Conservation (phyloP, 176 grass and related monocot genomes). For the Oryza punctata region DNA sequence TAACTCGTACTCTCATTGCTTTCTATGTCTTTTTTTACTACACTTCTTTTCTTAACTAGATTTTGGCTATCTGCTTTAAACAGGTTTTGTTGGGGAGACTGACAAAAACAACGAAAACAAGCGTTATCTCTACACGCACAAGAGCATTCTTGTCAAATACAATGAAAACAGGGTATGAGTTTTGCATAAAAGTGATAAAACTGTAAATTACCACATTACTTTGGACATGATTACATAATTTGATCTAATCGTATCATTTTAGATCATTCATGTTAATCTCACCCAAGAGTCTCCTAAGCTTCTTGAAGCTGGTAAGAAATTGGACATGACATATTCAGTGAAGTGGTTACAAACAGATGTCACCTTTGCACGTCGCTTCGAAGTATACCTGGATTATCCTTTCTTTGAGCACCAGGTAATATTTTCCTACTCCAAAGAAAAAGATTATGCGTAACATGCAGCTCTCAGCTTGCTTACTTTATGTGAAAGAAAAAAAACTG, state of each 20-base stretch:
- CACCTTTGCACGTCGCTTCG: constrained; percentile 83
- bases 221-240: constrained; percentile 25
- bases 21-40: not conserved
- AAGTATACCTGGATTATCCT: constrained; percentile 98
- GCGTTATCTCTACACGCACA: constrained; percentile 90
- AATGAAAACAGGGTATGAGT: constrained; percentile 73
- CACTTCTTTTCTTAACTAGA: constrained; percentile 18
- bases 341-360: constrained; percentile 85
- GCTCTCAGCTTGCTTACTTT: not conserved
- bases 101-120: constrained; percentile 93
- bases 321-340: constrained; percentile 91
- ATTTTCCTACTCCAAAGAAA: not conserved
- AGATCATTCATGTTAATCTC: constrained; percentile 99
- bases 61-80: constrained; percentile 22
- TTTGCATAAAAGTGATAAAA: not conserved
- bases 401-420: constrained; percentile 99
- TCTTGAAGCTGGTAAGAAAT: constrained; percentile 71
- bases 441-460: not conserved
- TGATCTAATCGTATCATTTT: constrained; percentile 30
- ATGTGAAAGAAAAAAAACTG: not conserved
- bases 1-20: constrained; percentile 32
- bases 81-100: constrained; percentile 86
- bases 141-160: constrained; percentile 80
- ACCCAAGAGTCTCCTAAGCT: constrained; percentile 94
- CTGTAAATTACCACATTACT: not conserved